Conservation (phyloP, 1,139 yeast genomes). For the Zygotorulaspora mrakii region DNA sequence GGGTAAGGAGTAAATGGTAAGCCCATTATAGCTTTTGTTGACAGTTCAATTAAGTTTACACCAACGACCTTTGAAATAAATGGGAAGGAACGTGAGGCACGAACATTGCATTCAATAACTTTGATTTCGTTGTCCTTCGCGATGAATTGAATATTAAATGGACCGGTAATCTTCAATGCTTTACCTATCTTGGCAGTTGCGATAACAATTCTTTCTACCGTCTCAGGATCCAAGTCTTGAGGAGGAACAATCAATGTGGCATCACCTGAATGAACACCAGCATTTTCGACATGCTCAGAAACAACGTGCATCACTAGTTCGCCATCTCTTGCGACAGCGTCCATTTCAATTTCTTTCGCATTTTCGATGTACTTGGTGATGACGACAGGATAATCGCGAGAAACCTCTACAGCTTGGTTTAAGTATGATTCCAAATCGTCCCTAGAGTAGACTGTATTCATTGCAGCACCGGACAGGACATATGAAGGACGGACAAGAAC, state of each 20-base stretch:
- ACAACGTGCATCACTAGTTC: slow-evolving; percentile 95
- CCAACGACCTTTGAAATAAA: slow-evolving; percentile 97
- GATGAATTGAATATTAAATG: slow-evolving; percentile 94
- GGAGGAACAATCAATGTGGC: slow-evolving; percentile 98
- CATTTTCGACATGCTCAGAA: slow-evolving; percentile 97
- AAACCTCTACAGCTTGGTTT: slow-evolving; percentile 93
- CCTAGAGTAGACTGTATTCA: slow-evolving; percentile 91
- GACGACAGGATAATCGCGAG: slow-evolving; percentile 97
- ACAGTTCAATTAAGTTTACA: slow-evolving; percentile 94
- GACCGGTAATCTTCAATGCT: slow-evolving; percentile 96
- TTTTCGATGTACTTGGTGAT: slow-evolving; percentile 95
- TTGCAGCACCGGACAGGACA: slow-evolving; percentile 97
- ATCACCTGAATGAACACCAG: slow-evolving; percentile 99
- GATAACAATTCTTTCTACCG: slow-evolving; percentile 84
- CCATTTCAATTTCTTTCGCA: slow-evolving; percentile 98
- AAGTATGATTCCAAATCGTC: slow-evolving; percentile 86
- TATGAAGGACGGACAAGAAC: slow-evolving; percentile 97
- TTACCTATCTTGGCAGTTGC: slow-evolving; percentile 96
- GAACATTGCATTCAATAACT: slow-evolving; percentile 97
- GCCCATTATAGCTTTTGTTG: slow-evolving; percentile 94
- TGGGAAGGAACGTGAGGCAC: slow-evolving; percentile 99
- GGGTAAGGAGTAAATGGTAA: slow-evolving; percentile 87
- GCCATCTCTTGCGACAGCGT: slow-evolving; percentile 96
- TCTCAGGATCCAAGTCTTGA: slow-evolving; percentile 89
- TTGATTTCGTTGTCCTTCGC: slow-evolving; percentile 89